These are phyloP conservation scores for Petunia secreta DNA, from an alignment of 257 asterid genomes.

Conservation along the genomic window DNA sequence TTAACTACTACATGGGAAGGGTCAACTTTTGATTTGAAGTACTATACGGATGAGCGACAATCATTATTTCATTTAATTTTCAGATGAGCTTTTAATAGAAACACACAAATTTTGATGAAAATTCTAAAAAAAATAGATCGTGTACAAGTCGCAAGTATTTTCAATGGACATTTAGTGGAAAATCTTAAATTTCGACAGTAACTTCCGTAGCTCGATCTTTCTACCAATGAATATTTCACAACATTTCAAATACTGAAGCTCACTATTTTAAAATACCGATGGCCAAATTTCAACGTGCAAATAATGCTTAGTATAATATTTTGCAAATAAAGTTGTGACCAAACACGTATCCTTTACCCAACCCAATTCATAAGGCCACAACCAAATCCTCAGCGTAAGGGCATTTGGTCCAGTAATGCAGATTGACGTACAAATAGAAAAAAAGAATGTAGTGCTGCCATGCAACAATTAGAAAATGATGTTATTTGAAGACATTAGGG, in stretches of 20 bases:
- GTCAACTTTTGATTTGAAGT: not conserved
- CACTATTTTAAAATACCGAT: not conserved
- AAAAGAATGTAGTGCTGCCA: constrained; percentile 13
- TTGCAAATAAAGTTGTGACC: not conserved
- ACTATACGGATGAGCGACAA: no score
- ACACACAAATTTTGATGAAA: no score
- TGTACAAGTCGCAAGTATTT: no score
- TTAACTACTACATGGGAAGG: not conserved
- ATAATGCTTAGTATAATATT: not conserved
- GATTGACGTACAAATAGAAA: constrained; percentile 2
- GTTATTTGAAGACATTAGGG: constrained; percentile 5
- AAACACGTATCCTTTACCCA: not conserved
- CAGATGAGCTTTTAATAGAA: no score
- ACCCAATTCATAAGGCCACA: constrained; percentile 14
- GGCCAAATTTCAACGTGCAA: not conserved
- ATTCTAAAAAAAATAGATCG: no score
- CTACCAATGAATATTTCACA: not conserved
- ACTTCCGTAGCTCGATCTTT: no score
- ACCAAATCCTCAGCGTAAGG: not conserved
- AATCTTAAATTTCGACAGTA: no score
- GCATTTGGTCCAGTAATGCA: constrained; percentile 3
- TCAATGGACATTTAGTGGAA: no score
- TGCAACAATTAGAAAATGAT: not conserved
- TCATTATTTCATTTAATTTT: no score
- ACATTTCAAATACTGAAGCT: not conserved